Base-by-base conservation (phyloP, 2,329 filamentous ascomycete species). In the Sclerotinia sclerotiorum region DNA sequence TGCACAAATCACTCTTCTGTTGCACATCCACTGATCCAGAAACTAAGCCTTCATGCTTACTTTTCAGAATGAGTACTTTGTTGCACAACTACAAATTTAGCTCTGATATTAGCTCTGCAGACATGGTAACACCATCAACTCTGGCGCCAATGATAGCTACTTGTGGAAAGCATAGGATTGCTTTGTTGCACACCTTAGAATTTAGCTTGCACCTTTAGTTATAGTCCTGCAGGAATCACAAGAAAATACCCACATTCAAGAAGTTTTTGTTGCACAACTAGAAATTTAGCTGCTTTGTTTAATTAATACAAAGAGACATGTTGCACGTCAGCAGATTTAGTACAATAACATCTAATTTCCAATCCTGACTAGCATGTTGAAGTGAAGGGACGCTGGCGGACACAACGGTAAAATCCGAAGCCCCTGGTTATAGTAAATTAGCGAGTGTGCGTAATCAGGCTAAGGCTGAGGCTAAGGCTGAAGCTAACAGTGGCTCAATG, bases 161-260 rank as follows among this genome's bases (percentile, higher is more conserved):
- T 62, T 21, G 27, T 62, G 29, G 29, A 39, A 42, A 21, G 11
- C 48, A 42, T 35, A 54, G 19, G 15, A 39, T 44, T 55, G 32
- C 19, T 51, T 67, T 62, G 65, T 67, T 67, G 65, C 65, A 67
- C 35, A 48, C 58, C 65, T 67, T 48, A 54, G 62, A 54, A 67
- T 35, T 67, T 67, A 67, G 65, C 44, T 51, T 51, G 49, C 32
- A 10, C 13, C 13, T 19, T 62, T 39, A 51, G 4, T 13, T 51
- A 19, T 62, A 35, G 55, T 51, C 44, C 29, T 62, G 60, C 29
- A 62, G 46, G 29, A 39, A 51, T 39, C 29, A 49, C 11, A 35
- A 27, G 29, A 24, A 35, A 17, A 49, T 21, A 39, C 39, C 60
- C 46, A 51, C 60, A 51, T 32, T 39, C 48, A 11, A 11, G 46